Percentiles rank a stretch among this genome's conserved stretches.
Evolutionary conservation across 106 monocot genomes (phyloP).

Genomic region (Allium sativum): DNA sequence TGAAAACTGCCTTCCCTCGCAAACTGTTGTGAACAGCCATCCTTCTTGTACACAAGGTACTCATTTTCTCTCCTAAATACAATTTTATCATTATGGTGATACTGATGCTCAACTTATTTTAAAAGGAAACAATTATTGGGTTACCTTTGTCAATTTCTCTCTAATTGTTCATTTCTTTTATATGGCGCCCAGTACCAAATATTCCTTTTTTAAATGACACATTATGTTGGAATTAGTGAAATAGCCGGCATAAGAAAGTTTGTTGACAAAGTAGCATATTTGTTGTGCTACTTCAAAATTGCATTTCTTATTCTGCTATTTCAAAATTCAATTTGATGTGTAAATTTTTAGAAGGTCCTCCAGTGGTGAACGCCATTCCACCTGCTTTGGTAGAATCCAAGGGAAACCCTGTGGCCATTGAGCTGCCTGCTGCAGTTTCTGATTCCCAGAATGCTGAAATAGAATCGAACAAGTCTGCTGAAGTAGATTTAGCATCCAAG

Average conservation of each 20-base stretch:
- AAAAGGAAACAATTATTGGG: background rate
- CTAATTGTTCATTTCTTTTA: constrained; percentile 1
- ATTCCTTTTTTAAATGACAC: background rate
- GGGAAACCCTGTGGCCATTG: no score
- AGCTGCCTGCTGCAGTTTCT: no score
- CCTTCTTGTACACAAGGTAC: background rate
- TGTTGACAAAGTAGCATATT: background rate
- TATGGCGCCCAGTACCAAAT: background rate
- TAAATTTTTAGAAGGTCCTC: constrained; percentile 4
- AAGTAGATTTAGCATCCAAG: background rate
- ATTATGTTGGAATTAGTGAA: constrained; percentile 10
- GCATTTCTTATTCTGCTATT: background rate
- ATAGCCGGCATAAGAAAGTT: constrained; percentile 7
- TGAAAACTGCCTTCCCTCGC: background rate
- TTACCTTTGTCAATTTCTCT: background rate
- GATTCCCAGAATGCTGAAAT: background rate
- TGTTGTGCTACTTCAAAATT: constrained; percentile 4
- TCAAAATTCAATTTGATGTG: constrained; percentile 7
- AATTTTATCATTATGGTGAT: background rate
- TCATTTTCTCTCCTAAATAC: background rate
- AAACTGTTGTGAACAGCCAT: background rate
- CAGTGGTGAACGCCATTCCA: background rate
- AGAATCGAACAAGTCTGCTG: background rate
- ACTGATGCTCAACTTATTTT: background rate
- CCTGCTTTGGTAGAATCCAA: background rate